Conservation (phyloP, 164 flowering plant species). For the Hamamelis virginiana region DNA sequence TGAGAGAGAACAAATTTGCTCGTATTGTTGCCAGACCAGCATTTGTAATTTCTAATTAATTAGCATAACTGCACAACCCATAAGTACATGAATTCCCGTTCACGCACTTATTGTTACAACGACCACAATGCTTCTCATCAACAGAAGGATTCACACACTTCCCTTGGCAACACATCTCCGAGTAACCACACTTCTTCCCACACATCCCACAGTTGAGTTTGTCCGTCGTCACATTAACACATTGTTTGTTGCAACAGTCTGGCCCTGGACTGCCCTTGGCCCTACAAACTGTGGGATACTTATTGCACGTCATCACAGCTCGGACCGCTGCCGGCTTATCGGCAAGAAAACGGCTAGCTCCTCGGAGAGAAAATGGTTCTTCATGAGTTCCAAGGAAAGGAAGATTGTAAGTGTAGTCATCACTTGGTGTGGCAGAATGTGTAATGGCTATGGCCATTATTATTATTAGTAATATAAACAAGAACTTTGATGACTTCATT, state of each 20-base stretch:
- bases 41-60: too few relatives aligned
- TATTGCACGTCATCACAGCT: constrained; percentile 18
- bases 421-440: background rate
- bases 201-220: constrained; percentile 45
- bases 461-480: constrained; percentile 6
- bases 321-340: constrained; percentile 4
- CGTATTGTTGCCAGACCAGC: too few relatives aligned
- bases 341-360: constrained; percentile 17
- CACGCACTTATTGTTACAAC: constrained; percentile 39
- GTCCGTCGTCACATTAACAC: constrained; percentile 41
- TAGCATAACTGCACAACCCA: constrained; percentile 43
- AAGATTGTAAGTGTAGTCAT: too few relatives aligned
- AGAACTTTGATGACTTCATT: too few relatives aligned
- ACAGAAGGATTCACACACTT: constrained; percentile 32
- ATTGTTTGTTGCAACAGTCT: constrained; percentile 50
- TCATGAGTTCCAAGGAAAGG: too few relatives aligned
- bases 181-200: too few relatives aligned
- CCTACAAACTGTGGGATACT: constrained; percentile 40
- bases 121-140: constrained; percentile 40
- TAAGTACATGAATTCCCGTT: constrained; percentile 30
- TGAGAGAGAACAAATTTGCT: too few relatives aligned
- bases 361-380: constrained; percentile 1
- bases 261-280: constrained; percentile 46
- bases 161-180: constrained; percentile 48
- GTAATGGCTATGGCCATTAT: constrained; percentile 9